Percentiles rank a stretch among this genome's conserved stretches.
Evolutionary conservation across 192 early-diverging fungal species (phyloP).

Genomic region (Haplosporangium gracile): DNA sequence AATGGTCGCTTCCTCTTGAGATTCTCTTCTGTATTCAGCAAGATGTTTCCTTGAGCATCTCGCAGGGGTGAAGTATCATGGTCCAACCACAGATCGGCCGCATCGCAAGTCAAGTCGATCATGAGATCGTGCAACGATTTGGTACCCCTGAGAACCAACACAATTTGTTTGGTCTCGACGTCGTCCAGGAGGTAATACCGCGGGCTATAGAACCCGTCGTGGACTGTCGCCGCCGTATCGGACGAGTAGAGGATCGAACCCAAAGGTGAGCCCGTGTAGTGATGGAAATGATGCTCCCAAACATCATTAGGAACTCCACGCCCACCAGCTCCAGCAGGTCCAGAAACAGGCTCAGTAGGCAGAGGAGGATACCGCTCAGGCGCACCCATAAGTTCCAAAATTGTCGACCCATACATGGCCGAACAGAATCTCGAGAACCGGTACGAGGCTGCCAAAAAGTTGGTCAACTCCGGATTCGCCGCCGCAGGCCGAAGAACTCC

Average conservation of each 20-base stretch:
- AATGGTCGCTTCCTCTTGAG: conserved; percentile 32
- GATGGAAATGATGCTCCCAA: conserved; percentile 32
- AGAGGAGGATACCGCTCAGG: conserved; percentile 43
- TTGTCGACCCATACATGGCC: conserved; percentile 43
- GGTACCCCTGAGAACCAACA: conserved; percentile 65
- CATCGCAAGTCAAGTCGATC: conserved; percentile 66
- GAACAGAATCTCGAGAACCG: conserved; percentile 53
- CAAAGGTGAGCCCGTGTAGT: conserved; percentile 48
- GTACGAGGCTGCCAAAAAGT: conserved; percentile 50
- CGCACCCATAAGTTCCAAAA: conserved; percentile 44
- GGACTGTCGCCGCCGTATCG: conserved; percentile 40
- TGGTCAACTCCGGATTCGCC: conserved; percentile 44
- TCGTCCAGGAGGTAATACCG: conserved; percentile 64
- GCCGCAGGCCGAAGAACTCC: neutral
- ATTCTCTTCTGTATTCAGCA: neutral
- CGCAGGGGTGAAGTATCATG: conserved; percentile 47
- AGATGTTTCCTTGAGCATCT: conserved; percentile 27
- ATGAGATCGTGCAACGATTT: conserved; percentile 63
- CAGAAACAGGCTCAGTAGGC: conserved; percentile 9
- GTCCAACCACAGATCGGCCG: conserved; percentile 57
- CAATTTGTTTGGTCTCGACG: conserved; percentile 56
- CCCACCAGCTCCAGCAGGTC: neutral
- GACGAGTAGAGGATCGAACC: conserved; percentile 59
- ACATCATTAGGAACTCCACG: neutral
- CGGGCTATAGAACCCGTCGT: conserved; percentile 56